Base-by-base conservation (phyloP, 2,329 filamentous ascomycete genomes). In the Dactylonectria macrodidyma region DNA sequence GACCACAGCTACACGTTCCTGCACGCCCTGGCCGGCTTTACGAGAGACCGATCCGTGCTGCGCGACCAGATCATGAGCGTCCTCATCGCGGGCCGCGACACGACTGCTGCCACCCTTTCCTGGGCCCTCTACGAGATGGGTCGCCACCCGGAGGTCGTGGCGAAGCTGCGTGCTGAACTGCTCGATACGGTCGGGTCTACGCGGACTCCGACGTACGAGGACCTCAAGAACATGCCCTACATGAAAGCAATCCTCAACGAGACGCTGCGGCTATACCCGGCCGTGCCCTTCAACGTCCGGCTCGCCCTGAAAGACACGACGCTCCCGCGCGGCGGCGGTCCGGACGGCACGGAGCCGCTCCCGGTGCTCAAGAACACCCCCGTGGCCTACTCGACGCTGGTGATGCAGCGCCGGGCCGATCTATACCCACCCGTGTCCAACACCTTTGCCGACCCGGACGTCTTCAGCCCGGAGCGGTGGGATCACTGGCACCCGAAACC, bases 181-280 rank as follows among this genome's bases (percentile, higher is more conserved):
- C 79, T 91, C 30, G 78, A 86, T 2, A 84, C 85, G 0, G 87
- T 97, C 5, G 95, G 95, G 2, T 79, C 87, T 7, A 83, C 89
- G 14, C 81, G 86, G 6, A 82, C 85, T 3, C 91, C 91, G 0
- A 94, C 92, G 0, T 97, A 97, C 79, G 87, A 89, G 12, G 89
- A 97, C 77, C 86, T 97, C 66, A 97, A 97, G 84, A 87, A 87
- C 71, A 97, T 97, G 94, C 92, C 92, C 75, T 97, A 95, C 79
- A 88, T 96, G 65, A 85, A 90, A 80, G 85, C 91, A 74, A 83
- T 92, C 57, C 86, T 97, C 74, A 92, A 93, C 81, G 94, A 97
- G 82, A 93, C 90, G 0, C 87, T 95, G 66, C 90, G 94, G 14
- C 81, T 95, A 11, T 94, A 95, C 79, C 93, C 93, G 0, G 86